Evolutionary conservation across 257 asterid species (phyloP).

Genomic region (Forsythia viridissima): DNA sequence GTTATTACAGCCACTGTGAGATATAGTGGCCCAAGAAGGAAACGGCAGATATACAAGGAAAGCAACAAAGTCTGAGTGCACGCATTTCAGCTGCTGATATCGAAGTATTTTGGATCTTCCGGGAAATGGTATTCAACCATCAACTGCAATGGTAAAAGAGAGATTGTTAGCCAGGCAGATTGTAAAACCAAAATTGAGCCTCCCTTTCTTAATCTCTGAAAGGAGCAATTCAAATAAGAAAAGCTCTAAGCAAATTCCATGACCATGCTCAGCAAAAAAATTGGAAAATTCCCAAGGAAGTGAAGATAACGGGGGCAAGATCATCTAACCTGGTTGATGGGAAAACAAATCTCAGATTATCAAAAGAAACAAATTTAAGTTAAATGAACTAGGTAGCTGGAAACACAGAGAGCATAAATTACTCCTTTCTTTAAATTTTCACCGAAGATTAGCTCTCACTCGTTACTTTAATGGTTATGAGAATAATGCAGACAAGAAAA

Average conservation of each 20-base stretch:
- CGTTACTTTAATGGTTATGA: neutral
- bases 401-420: neutral
- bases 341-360: neutral
- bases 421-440: neutral
- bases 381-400: neutral
- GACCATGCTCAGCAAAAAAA: neutral
- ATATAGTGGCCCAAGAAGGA: constrained; percentile 15
- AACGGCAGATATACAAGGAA: constrained; percentile 24
- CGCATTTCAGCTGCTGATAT: constrained; percentile 49
- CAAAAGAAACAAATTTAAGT: neutral
- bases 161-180: neutral
- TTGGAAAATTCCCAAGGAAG: neutral
- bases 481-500: neutral
- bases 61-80: neutral
- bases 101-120: constrained; percentile 72
- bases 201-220: neutral
- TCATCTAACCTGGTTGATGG: too few relatives aligned
- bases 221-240: neutral
- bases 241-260: neutral
- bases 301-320: neutral
- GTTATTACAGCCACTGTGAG: constrained; percentile 23
- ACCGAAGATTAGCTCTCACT: neutral
- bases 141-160: constrained; percentile 44
- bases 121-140: constrained; percentile 71
- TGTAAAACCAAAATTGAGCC: neutral